Base-by-base conservation (phyloP, 441 rosid genomes). In the Geranium incanum region DNA sequence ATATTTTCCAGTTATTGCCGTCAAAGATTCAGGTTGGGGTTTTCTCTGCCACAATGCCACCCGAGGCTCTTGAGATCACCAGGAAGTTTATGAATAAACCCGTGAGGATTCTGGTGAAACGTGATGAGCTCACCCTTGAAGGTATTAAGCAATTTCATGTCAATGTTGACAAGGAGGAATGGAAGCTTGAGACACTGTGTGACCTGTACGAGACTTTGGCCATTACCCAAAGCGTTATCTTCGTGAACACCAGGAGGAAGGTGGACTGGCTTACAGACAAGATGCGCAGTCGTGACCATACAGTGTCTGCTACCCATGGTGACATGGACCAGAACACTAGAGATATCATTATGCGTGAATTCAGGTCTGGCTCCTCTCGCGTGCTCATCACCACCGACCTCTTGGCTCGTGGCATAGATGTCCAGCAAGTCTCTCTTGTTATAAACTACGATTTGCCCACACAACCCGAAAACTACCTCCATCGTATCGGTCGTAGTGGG, bases 31-130 rank as follows among this genome's bases (percentile, higher is more conserved):
- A 87, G 72, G 86, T 88, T 23, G 95, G 92, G 0, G 95, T 89
- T 0, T 89, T 89, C 80, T 89, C 95, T 57, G 92, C 95, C 3
- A 89, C 95, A 9, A 87, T 89, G 95, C 95, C 92, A 37, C 92
- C 95, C 13, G 92, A 89, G 70, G 92, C 92, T 33, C 90, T 89
- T 7, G 95, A 91, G 80, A 91, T 91, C 75, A 91, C 97, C 0
- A 83, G 95, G 80, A 91, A 91, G 86, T 91, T 91, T 68, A 87
- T 89, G 95, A 87, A 88, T 84, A 87, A 86, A 71, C 92, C 95
- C 15, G 95, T 88, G 52, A 84, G 89, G 78, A 88, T 89, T 79
- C 83, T 89, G 78, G 95, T 89, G 73, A 89, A 87, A 68, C 90
- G 95, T 57, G 95, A 89, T 67, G 95, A 89, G 81, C 95, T 89